Conservation (phyloP, 176 grass and related monocot genomes). For the Carex littledalei region DNA sequence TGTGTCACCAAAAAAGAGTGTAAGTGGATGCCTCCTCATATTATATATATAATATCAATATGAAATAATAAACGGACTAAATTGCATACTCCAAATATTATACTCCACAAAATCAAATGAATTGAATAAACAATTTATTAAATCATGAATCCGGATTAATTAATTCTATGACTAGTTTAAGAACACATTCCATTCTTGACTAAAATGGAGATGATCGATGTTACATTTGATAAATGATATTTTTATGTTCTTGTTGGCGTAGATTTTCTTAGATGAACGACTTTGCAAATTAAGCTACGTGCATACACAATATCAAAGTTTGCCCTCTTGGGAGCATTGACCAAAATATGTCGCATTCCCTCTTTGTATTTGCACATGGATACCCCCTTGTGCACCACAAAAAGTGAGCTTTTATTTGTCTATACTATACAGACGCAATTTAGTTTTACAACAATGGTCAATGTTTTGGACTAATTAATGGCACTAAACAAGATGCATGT, state of each 20-base stretch:
- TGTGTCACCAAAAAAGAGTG: no score
- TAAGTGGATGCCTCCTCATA: no score
- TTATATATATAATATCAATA: not conserved
- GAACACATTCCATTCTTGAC: constrained; percentile 13
- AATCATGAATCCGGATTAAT: not conserved
- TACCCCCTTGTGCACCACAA: not conserved
- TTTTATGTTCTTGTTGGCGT: constrained; percentile 10
- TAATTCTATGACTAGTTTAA: not conserved
- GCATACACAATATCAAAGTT: constrained; percentile 9
- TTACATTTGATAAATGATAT: not conserved
- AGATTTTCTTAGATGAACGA: constrained; percentile 23
- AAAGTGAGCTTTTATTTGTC: not conserved
- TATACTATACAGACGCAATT: not conserved
- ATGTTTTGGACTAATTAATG: not conserved
- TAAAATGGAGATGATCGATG: not conserved
- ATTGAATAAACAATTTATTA: not conserved
- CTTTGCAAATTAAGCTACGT: constrained; percentile 4
- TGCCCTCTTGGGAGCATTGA: constrained; percentile 13
- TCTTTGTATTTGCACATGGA: not conserved
- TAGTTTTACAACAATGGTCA: not conserved
- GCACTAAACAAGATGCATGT: not conserved
- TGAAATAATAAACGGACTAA: not conserved
- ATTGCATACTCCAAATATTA: not conserved
- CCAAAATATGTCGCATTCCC: constrained; percentile 1
- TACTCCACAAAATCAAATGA: not conserved